phyloP scores from a whole-genome alignment of 441 rosid genomes.

The Pelargonium fulgidum region DNA sequence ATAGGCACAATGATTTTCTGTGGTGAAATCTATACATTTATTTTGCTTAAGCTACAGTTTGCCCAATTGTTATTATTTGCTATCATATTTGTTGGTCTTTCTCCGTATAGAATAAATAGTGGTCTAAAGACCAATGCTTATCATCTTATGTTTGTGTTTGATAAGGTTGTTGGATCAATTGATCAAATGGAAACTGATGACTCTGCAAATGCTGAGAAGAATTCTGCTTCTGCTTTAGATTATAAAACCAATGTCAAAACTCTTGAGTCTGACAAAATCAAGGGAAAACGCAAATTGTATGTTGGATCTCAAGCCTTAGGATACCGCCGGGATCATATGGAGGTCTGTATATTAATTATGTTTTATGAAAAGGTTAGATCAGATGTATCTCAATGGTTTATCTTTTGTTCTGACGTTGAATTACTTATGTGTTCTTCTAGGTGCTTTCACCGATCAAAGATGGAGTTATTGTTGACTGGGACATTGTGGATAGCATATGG shows the following conservation, averaged over 20 bases:
- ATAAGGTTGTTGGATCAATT: slow-evolving; percentile 82
- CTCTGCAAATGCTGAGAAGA: slow-evolving; percentile 37
- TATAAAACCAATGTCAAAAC: slow-evolving; percentile 41
- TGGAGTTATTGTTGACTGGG: slow-evolving; percentile 96
- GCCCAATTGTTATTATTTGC: too few species aligned
- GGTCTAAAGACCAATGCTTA: neutral
- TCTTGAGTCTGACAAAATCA: slow-evolving; percentile 52
- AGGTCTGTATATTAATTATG: slow-evolving; percentile 38
- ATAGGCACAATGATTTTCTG: too few species aligned
- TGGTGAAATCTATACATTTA: too few species aligned
- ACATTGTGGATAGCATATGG: slow-evolving; percentile 91
- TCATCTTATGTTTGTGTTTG: slow-evolving; percentile 16
- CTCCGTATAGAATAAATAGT: too few species aligned
- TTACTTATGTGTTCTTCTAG: slow-evolving; percentile 29
- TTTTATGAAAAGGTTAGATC: slow-evolving; percentile 2
- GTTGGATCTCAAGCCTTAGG: slow-evolving; percentile 90
- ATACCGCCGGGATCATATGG: slow-evolving; percentile 90
- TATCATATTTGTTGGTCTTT: too few species aligned
- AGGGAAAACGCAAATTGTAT: slow-evolving; percentile 63
- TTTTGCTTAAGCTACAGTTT: too few species aligned
- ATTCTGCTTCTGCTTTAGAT: slow-evolving; percentile 44
- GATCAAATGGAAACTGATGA: slow-evolving; percentile 92
- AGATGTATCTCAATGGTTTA: too few species aligned
- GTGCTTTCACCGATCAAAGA: slow-evolving; percentile 78
- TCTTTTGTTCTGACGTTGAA: too few species aligned